Percentiles rank a stretch among this genome's conserved stretches.
phyloP scores from a whole-genome alignment of 1,284 basidiomycete genomes.

The Takashimella tepidaria region DNA sequence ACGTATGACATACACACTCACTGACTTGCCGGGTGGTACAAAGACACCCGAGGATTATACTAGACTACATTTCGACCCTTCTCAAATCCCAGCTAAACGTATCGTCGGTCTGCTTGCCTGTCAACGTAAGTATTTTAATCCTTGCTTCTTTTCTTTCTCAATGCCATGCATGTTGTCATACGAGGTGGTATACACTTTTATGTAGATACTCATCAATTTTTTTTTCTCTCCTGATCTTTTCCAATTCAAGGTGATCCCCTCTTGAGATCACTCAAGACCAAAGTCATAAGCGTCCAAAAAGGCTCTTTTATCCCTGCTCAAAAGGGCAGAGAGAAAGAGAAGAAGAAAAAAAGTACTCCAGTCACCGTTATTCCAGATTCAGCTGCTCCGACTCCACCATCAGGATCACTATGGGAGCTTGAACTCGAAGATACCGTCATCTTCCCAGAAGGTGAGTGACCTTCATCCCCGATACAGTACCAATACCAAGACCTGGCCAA shows the following conservation, averaged over 20 bases:
- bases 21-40: conserved; percentile 24
- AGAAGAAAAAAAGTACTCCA: conserved; percentile 17
- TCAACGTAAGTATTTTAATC: conserved; percentile 47
- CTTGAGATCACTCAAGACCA: conserved; percentile 32
- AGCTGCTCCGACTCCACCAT: not conserved
- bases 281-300: conserved; percentile 21
- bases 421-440: conserved; percentile 75
- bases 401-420: conserved; percentile 50
- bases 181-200: too few species aligned
- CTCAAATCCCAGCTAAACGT: conserved; percentile 31
- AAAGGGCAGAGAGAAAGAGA: conserved; percentile 36
- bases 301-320: conserved; percentile 30
- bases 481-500: not conserved
- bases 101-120: conserved; percentile 49
- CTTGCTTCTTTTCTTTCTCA: not conserved
- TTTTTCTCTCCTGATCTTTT: too few species aligned
- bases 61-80: conserved; percentile 42
- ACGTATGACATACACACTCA: conserved; percentile 36
- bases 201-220: too few species aligned
- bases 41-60: conserved; percentile 41
- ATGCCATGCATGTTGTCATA: not conserved
- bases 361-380: not conserved
- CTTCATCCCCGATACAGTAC: not conserved
- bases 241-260: conserved; percentile 42
- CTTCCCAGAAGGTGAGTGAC: conserved; percentile 62